These are phyloP conservation scores for Phytophthora pini DNA, from an alignment of 352 stramenopile genomes.

Conservation along the genomic window DNA sequence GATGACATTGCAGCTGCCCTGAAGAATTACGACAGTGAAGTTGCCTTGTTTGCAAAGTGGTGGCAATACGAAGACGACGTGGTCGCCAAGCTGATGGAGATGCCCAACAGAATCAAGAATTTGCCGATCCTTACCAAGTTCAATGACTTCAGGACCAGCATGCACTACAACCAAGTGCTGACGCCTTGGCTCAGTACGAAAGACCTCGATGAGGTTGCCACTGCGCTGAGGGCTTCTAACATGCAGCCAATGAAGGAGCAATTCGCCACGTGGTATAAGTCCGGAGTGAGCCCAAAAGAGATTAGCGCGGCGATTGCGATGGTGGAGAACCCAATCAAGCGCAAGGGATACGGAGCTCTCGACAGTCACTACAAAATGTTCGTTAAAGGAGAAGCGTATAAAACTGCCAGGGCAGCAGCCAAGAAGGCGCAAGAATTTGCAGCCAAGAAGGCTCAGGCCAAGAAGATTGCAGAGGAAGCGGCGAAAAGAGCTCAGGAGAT, in stretches of 20 bases:
- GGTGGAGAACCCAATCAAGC: neutral
- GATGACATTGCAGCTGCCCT: conserved; percentile 10
- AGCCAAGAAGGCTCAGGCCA: neutral
- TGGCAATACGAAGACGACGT: neutral
- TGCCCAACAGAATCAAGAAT: conserved; percentile 5
- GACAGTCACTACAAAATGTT: conserved; percentile 7
- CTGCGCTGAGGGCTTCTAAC: neutral
- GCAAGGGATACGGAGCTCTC: neutral
- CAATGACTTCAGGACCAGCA: conserved; percentile 6
- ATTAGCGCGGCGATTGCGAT: neutral
- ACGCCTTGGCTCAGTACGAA: conserved; percentile 2
- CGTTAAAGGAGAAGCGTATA: neutral
- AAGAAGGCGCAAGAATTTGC: neutral
- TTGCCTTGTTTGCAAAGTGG: conserved; percentile 11
- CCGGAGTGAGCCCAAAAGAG: neutral
- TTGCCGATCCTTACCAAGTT: conserved; percentile 1
- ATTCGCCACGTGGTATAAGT: neutral
- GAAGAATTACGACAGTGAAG: neutral
- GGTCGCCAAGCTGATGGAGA: neutral
- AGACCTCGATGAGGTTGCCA: conserved; percentile 1
- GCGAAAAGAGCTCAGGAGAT: neutral
- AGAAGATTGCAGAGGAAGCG: neutral
- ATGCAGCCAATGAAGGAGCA: neutral
- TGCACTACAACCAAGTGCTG: conserved; percentile 1
- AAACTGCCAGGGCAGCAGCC: neutral